phyloP scores from a whole-genome alignment of 75 land plant genomes.

The Pinus albicaulis region DNA sequence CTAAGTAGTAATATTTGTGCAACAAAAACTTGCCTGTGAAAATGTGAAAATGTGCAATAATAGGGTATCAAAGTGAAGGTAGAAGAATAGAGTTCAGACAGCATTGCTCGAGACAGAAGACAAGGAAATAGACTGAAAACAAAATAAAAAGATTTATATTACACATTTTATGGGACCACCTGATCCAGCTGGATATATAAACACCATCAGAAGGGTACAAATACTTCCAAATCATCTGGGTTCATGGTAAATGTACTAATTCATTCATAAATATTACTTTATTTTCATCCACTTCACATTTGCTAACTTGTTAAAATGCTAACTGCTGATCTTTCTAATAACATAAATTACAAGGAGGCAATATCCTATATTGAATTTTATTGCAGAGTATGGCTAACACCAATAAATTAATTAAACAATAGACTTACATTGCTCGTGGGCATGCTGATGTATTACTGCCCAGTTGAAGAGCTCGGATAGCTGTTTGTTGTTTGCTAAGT shows the following conservation, averaged over 20 bases:
- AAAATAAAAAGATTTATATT: background rate
- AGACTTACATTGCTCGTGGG: slow-evolving; percentile 74
- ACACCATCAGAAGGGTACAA: background rate
- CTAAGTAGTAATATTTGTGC: background rate
- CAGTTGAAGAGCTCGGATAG: slow-evolving; percentile 77
- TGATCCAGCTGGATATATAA: background rate
- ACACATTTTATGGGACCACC: too few relatives aligned
- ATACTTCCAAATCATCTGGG: background rate
- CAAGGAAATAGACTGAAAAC: background rate
- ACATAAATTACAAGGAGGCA: background rate
- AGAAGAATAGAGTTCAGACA: background rate
- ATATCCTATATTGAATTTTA: background rate
- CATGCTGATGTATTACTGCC: slow-evolving; percentile 61
- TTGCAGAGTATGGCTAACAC: background rate
- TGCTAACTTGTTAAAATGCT: background rate
- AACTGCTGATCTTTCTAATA: background rate
- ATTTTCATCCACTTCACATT: background rate
- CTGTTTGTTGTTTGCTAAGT: slow-evolving; percentile 33
- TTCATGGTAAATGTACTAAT: background rate
- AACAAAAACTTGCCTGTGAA: background rate
- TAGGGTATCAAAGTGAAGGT: background rate
- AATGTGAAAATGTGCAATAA: background rate
- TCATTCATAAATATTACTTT: background rate
- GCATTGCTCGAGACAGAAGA: background rate
- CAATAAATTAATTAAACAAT: background rate